These are phyloP conservation scores for Neonectria hederae DNA, from an alignment of 2,329 filamentous ascomycete genomes.

Conservation along the genomic window DNA sequence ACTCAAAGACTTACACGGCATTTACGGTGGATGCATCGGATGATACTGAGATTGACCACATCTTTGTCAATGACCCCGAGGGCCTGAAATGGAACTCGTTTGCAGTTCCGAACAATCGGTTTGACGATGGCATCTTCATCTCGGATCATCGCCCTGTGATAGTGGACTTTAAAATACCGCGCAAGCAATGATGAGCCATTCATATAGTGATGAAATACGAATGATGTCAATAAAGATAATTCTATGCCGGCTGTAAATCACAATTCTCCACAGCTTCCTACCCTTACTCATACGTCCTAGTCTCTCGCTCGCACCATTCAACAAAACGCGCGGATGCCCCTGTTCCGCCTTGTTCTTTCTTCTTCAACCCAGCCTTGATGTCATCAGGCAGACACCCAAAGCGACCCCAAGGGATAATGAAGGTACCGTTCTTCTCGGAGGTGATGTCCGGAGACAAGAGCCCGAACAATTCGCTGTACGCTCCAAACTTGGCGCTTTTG, in stretches of 20 bases:
- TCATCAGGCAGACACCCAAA: slow-evolving; percentile 27
- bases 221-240: background rate
- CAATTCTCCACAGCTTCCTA: background rate
- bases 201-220: background rate
- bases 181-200: background rate
- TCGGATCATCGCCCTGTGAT: slow-evolving; percentile 48
- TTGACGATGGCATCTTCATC: slow-evolving; percentile 44
- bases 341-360: slow-evolving; percentile 11
- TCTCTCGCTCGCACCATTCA: slow-evolving; percentile 30
- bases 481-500: slow-evolving; percentile 30
- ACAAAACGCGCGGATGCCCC: slow-evolving; percentile 22
- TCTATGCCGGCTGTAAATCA: background rate
- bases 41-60: slow-evolving; percentile 42
- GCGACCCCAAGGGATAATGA: slow-evolving; percentile 30
- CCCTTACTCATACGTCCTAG: slow-evolving; percentile 5
- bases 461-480: slow-evolving; percentile 35
- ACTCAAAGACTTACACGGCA: slow-evolving; percentile 44
- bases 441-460: slow-evolving; percentile 32
- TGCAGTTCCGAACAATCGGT: slow-evolving; percentile 40
- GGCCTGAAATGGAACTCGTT: slow-evolving; percentile 38
- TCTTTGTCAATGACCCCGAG: slow-evolving; percentile 44
- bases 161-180: slow-evolving; percentile 38
- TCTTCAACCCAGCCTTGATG: slow-evolving; percentile 25
- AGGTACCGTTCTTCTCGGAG: slow-evolving; percentile 23
- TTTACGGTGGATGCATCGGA: slow-evolving; percentile 37